These are phyloP conservation scores for Blumeria hordei DNA, from an alignment of 2,329 filamentous ascomycete genomes.

Conservation along the genomic window DNA sequence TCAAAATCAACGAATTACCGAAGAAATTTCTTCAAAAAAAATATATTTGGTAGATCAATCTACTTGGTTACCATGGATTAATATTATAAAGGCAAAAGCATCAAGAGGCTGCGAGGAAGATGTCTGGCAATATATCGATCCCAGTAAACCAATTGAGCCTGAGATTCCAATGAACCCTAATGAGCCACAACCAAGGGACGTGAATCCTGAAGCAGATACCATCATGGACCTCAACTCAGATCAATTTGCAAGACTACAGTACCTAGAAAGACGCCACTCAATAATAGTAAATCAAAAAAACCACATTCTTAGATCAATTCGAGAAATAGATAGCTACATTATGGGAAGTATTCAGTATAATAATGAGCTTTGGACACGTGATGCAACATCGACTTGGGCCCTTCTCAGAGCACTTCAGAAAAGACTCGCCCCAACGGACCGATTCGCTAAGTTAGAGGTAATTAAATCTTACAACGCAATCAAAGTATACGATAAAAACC, in stretches of 20 bases:
- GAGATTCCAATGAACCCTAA: background rate
- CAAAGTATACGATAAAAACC: background rate
- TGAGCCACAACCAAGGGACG: background rate
- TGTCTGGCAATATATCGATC: slow-evolving; percentile 1
- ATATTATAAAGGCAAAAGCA: background rate
- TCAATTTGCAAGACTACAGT: no score
- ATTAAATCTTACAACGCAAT: background rate
- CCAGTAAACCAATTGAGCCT: background rate
- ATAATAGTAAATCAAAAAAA: no score
- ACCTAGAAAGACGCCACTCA: no score
- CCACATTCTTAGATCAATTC: no score
- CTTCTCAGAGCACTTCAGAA: background rate
- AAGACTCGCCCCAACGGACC: background rate
- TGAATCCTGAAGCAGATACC: no score
- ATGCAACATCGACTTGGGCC: background rate
- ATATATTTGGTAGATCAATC: background rate
- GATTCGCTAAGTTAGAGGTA: background rate
- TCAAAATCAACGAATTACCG: no score
- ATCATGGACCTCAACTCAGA: no score
- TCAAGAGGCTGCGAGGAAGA: background rate
- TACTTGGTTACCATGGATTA: background rate
- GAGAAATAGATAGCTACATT: no score
- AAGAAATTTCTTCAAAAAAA: background rate
- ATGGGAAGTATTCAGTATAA: background rate
- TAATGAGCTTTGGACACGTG: background rate